These are phyloP conservation scores for Dorcoceras hygrometricum DNA, from an alignment of 257 asterid genomes.

Conservation along the genomic window DNA sequence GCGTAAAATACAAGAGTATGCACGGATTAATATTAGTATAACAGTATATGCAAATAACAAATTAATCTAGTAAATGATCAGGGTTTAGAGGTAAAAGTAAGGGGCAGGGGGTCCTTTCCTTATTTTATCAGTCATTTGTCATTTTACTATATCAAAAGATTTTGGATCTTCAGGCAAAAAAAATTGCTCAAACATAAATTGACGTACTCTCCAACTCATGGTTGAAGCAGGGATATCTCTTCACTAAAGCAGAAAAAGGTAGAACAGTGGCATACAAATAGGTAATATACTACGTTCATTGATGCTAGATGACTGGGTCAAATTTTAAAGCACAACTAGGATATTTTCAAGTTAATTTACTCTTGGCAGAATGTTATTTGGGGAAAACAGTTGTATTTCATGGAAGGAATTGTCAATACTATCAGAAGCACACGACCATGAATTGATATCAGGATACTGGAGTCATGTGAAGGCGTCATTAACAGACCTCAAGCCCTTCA, in stretches of 20 bases:
- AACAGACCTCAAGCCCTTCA: slow-evolving; percentile 99
- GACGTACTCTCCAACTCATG: slow-evolving; percentile 10
- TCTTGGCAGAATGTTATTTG: slow-evolving; percentile 7
- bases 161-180: not conserved
- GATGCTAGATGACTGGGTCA: not conserved
- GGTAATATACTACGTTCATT: not conserved
- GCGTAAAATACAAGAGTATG: not conserved
- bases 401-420: slow-evolving; percentile 15
- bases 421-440: slow-evolving; percentile 22
- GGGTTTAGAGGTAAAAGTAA: not conserved
- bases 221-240: slow-evolving; percentile 1
- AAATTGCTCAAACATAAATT: slow-evolving; percentile 2
- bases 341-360: not conserved
- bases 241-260: slow-evolving; percentile 5
- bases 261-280: not conserved
- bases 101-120: not conserved
- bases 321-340: not conserved
- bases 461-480: slow-evolving; percentile 79
- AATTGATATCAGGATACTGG: slow-evolving; percentile 76
- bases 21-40: not conserved
- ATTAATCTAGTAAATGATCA: not conserved
- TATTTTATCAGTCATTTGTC: not conserved
- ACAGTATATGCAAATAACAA: slow-evolving; percentile 2
- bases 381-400: not conserved
- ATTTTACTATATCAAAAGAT: not conserved